Base-by-base conservation (phyloP, 2,329 filamentous ascomycete species). In the Ceratocystis papillata region DNA sequence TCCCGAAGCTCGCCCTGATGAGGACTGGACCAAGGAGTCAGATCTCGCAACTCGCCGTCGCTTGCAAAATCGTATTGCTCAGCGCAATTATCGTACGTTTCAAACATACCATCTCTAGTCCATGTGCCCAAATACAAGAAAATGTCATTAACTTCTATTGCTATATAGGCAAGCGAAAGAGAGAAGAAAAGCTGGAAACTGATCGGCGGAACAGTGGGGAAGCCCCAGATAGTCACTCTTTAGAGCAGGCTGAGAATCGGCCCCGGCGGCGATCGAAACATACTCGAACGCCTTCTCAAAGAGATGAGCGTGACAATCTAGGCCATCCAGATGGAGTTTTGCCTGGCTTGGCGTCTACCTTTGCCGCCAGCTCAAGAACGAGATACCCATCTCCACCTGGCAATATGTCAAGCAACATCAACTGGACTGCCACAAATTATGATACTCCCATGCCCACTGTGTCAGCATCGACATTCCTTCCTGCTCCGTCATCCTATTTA, bases 11-110 rank as follows among this genome's bases (percentile, higher is more conserved):
- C 95, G 96, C 76, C 89, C 93, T 65, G 92, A 96, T 74, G 93
- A 97, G 79, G 93, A 97, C 79, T 97, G 93, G 93, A 96, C 93
- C 74, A 96, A 96, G 84, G 96, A 97, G 75, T 96, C 93, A 67
- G 93, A 97, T 76, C 86, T 97, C 68, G 93, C 92, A 63, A 93
- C 97, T 79, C 87, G 94, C 73, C 79, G 88, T 69, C 85, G 87
- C 68, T 87, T 90, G 62, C 88, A 91, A 73, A 91, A 91, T 73
- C 82, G 87, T 65, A 82, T 90, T 68, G 87, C 88, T 1, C 88
- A 90, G 72, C 81, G 87, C 70, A 89, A 89, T 71, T 90, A 89
- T 70, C 81, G 88, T 90, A 80, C 72, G 86, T 83, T 12, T 28
- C 48, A 25, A 53, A 12, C 48, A 28, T 20, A 12, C 92, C 73